These are phyloP conservation scores for Microdochium trichocladiopsis DNA, from an alignment of 2,329 filamentous ascomycete genomes.

Conservation along the genomic window DNA sequence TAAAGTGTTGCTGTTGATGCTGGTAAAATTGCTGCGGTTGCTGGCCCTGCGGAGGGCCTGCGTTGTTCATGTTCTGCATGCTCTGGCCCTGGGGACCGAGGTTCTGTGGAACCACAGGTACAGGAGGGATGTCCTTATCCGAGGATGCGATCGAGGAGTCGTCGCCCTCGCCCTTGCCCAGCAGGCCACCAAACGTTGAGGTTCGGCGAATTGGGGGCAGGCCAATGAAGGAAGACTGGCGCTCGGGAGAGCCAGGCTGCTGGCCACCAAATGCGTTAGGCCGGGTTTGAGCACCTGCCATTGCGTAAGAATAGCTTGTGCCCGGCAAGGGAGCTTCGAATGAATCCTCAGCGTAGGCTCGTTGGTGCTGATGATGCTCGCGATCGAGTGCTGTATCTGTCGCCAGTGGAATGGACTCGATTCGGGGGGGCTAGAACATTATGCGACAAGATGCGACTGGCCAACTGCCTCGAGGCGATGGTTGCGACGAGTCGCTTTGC, in stretches of 20 bases:
- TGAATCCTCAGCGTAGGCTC: neutral
- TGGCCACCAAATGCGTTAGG: neutral
- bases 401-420: neutral
- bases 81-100: constrained; percentile 16
- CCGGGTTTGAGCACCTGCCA: neutral
- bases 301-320: neutral
- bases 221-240: constrained; percentile 45
- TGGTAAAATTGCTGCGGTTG: neutral
- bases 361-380: neutral
- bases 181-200: constrained; percentile 46
- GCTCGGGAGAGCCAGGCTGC: constrained; percentile 21
- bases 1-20: neutral
- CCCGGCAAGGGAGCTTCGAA: neutral
- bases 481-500: no score
- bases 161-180: constrained; percentile 26
- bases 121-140: constrained; percentile 13
- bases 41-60: neutral
- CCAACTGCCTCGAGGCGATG: neutral
- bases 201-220: constrained; percentile 51
- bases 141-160: constrained; percentile 18
- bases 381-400: neutral
- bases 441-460: neutral
- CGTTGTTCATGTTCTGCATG: constrained; percentile 9
- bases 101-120: constrained; percentile 10
- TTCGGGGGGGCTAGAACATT: neutral